Evolutionary conservation across 164 flowering plant genomes (phyloP).

Genomic region (Piper betle): DNA sequence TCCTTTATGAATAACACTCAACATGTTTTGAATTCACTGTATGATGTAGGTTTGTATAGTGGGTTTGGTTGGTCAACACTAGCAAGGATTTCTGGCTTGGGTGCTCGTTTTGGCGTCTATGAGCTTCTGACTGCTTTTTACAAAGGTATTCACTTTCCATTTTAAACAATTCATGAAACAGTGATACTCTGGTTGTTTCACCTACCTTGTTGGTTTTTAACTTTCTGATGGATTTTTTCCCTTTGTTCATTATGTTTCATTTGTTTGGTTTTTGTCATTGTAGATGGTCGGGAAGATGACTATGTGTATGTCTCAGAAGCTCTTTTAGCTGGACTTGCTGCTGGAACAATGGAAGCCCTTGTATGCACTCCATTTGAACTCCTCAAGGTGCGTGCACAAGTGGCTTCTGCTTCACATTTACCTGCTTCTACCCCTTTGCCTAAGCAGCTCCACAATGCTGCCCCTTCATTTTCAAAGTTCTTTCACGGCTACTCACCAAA

Average conservation of each 20-base stretch:
- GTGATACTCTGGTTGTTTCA: no score
- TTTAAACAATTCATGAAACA: background rate
- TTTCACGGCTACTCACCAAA: constrained; percentile 48
- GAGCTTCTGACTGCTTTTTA: constrained; percentile 72
- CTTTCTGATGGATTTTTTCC: no score
- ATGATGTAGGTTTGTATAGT: constrained; percentile 50
- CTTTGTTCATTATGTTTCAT: no score
- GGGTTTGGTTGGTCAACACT: constrained; percentile 65
- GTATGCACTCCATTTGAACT: constrained; percentile 80
- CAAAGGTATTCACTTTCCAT: constrained; percentile 40
- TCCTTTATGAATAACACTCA: background rate
- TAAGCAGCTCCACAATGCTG: constrained; percentile 15
- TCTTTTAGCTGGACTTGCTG: constrained; percentile 63
- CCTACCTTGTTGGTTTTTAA: no score
- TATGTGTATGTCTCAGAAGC: constrained; percentile 69
- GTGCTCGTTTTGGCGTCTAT: constrained; percentile 70
- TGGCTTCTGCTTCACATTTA: constrained; percentile 43
- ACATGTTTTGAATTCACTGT: background rate
- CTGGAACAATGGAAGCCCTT: constrained; percentile 62
- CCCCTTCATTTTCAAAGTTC: constrained; percentile 33
- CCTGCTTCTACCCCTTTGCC: constrained; percentile 15
- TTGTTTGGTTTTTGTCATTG: constrained; percentile 4
- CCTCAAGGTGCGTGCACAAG: constrained; percentile 76
- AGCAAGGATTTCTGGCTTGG: constrained; percentile 55
- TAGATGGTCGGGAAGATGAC: constrained; percentile 87